Conservation (phyloP, 2,329 filamentous ascomycete species). For the Colletotrichum sp. region DNA sequence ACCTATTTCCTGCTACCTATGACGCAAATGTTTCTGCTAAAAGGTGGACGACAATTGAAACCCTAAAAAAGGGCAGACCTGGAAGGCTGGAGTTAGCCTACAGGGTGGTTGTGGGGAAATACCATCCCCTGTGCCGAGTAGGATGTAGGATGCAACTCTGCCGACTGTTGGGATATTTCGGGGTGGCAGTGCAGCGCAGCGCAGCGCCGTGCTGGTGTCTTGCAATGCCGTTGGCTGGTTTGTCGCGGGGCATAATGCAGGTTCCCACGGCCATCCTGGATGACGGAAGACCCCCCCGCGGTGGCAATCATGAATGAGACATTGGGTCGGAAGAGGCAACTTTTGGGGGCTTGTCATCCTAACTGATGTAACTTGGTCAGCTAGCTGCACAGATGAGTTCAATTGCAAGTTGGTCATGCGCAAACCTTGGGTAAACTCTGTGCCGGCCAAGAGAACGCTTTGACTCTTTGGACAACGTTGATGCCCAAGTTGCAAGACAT, state of each 20-base stretch:
- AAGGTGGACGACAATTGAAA: constrained; percentile 5
- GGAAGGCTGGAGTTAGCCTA: neutral
- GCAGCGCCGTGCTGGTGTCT: neutral
- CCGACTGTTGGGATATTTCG: neutral
- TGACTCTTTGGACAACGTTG: neutral
- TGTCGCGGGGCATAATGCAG: neutral
- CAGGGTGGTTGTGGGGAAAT: constrained; percentile 9
- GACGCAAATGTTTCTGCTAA: constrained; percentile 19
- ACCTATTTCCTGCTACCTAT: neutral
- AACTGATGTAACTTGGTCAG: neutral
- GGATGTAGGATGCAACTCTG: neutral
- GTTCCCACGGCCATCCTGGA: neutral
- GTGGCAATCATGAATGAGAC: neutral
- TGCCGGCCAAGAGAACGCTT: neutral
- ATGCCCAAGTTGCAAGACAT: neutral
- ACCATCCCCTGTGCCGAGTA: neutral
- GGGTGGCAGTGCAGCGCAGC: neutral
- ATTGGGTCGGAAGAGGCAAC: neutral
- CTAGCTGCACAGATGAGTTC: neutral
- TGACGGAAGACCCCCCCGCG: neutral
- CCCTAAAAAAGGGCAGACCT: neutral
- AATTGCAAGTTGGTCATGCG: neutral
- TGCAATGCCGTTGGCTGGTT: neutral
- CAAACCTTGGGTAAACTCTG: neutral
- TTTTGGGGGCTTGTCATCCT: neutral